Base-by-base conservation (phyloP, 2,329 filamentous ascomycete species). In the Fusarium acutatum region DNA sequence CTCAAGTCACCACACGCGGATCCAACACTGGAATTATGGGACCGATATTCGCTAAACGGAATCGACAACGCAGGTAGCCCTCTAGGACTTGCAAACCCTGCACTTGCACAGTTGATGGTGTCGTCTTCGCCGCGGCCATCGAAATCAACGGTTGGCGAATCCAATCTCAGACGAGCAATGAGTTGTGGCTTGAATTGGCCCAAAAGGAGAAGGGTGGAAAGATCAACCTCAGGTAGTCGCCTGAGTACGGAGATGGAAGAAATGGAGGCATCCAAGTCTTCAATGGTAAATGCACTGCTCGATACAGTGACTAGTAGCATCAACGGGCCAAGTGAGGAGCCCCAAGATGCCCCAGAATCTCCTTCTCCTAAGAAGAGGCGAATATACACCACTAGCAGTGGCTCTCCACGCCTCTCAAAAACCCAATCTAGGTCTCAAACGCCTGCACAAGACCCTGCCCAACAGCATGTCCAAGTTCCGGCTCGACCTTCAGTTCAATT, bases 1-100 rank as follows among this genome's bases (percentile, higher is more conserved):
- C 81, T 93, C 47, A 91, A 88, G 73, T 92, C 92, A 3, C 91
- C 91, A 18, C 89, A 92, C 72, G 88, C 90, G 37, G 93, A 95
- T 77, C 92, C 93, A 41, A 92, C 92, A 6, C 82, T 92, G 37
- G 92, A 95, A 72, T 82, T 95, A 5, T 96, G 93, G 93, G 93
- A 93, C 75, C 90, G 92, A 59, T 94, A 94, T 79, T 88, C 92
- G 41, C 82, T 90, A 22, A 81, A 78, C 41, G 67, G 59, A 49
- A 69, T 72, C 32, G 86, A 77, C 84, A 86, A 70, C 81, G 82
- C 60, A 79, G 84, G 20, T 81, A 86, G 69, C 74, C 82, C 59
- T 81, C 82, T 49, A 3, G 88, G 88, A 26, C 81, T 86, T 47
- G 81, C 84, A 46, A 90, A 90, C 74, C 89, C 89, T 43, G 83